A percentile compares a stretch with the other conserved stretches of the same genome.
Conservation (phyloP, 2,329 filamentous ascomycete genomes). For the Elsinoe arachidis region DNA sequence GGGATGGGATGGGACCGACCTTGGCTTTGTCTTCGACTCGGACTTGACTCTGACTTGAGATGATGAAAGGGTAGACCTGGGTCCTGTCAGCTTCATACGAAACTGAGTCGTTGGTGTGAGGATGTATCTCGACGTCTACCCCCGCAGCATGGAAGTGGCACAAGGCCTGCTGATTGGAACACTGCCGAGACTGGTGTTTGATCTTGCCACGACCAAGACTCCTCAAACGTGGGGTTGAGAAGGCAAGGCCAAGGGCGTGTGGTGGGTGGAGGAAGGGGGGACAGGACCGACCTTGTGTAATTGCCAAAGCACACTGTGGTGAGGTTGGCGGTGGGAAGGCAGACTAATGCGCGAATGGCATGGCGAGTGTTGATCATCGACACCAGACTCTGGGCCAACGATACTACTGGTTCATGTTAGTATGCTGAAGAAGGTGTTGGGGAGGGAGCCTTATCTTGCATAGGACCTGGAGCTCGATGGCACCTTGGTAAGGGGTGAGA, state of each 20-base stretch:
- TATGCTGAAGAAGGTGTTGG: not conserved
- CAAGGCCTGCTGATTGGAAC: not conserved
- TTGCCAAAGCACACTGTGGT: too few species aligned
- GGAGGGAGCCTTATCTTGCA: not conserved
- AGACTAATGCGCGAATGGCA: too few species aligned
- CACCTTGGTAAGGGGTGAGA: not conserved
- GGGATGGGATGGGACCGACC: not conserved
- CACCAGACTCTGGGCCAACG: too few species aligned
- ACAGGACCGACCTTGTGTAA: not conserved
- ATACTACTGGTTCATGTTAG: too few species aligned
- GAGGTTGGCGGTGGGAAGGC: too few species aligned
- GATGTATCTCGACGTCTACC: not conserved
- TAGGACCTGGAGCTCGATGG: not conserved
- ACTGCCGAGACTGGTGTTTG: constrained; percentile 2
- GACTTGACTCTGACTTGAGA: too few species aligned
- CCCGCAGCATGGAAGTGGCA: not conserved
- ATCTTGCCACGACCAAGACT: constrained; percentile 6
- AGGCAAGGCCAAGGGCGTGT: not conserved
- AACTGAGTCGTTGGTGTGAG: not conserved
- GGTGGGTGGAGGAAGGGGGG: not conserved
- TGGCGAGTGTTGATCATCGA: too few species aligned
- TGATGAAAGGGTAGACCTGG: too few species aligned
- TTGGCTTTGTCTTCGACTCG: too few species aligned
- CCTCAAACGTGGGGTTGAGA: not conserved
- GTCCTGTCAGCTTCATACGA: not conserved